Evolutionary conservation across 495 filamentous ascomycete species (phyloP).

Genomic region (Rhypophila decipiens): DNA sequence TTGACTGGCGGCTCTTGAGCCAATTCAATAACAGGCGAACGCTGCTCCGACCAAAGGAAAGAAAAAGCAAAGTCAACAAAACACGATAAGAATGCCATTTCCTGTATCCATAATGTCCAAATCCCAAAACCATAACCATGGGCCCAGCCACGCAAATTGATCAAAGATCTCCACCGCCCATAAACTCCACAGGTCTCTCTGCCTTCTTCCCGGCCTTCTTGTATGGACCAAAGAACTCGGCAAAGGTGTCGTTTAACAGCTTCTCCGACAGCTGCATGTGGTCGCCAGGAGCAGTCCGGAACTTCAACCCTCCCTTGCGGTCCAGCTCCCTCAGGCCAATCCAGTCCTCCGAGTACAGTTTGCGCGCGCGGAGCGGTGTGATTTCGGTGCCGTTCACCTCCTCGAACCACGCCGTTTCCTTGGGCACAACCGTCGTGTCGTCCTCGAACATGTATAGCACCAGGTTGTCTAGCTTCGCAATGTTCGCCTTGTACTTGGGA

Average conservation of each 20-base stretch:
- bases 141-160: too few species aligned
- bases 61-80: not conserved
- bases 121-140: not conserved
- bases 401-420: constrained; percentile 86
- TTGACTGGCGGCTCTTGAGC: too few species aligned
- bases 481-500: constrained; percentile 60
- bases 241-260: constrained; percentile 59
- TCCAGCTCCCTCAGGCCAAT: constrained; percentile 78
- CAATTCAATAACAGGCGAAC: not conserved
- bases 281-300: constrained; percentile 59
- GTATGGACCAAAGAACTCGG: constrained; percentile 61
- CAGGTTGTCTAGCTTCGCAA: constrained; percentile 66
- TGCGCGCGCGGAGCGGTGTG: constrained; percentile 61
- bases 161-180: constrained; percentile 22
- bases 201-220: constrained; percentile 20
- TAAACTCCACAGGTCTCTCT: not conserved
- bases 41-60: too few species aligned
- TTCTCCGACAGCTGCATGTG: constrained; percentile 81
- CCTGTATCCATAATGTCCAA: not conserved
- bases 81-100: not conserved
- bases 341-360: constrained; percentile 89
- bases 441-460: constrained; percentile 88
- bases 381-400: constrained; percentile 71
- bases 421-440: constrained; percentile 80
- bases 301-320: constrained; percentile 69